Conservation (phyloP, 2,329 filamentous ascomycete genomes). For the Phialophora verrucosa region DNA sequence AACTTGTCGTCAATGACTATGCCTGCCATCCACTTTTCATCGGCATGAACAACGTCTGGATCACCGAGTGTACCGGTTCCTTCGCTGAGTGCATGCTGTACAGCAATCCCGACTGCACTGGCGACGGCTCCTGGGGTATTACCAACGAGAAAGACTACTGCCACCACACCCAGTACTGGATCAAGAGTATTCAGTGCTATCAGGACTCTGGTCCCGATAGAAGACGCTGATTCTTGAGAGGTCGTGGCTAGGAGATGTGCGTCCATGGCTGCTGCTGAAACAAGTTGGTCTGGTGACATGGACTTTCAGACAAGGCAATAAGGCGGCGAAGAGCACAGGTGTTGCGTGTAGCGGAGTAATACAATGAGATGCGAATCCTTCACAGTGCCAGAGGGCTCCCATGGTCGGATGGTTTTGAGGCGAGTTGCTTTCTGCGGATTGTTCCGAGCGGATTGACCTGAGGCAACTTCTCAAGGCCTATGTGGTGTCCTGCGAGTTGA, state of each 20-base stretch:
- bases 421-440: neutral
- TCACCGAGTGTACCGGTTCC: constrained; percentile 21
- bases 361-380: neutral
- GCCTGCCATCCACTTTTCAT: constrained; percentile 4
- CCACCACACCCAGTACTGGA: constrained; percentile 17
- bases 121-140: constrained; percentile 6
- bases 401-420: neutral
- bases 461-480: neutral
- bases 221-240: neutral
- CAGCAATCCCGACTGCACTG: constrained; percentile 15
- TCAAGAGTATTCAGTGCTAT: constrained; percentile 14
- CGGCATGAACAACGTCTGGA: constrained; percentile 22
- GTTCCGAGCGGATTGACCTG: neutral
- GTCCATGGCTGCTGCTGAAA: neutral
- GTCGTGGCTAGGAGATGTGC: neutral
- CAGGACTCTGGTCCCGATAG: neutral
- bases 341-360: neutral
- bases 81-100: constrained; percentile 21
- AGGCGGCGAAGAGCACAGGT: neutral
- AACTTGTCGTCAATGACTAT: constrained; percentile 8
- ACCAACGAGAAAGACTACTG: constrained; percentile 11
- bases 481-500: neutral
- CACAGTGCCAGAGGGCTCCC: neutral
- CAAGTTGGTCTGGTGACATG: neutral
- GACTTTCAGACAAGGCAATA: neutral